Evolutionary conservation across 2,329 filamentous ascomycete species (phyloP), one percentile per base, ranked within the genome.

Genomic region (Paecilomyces dactylethromorphus): DNA sequence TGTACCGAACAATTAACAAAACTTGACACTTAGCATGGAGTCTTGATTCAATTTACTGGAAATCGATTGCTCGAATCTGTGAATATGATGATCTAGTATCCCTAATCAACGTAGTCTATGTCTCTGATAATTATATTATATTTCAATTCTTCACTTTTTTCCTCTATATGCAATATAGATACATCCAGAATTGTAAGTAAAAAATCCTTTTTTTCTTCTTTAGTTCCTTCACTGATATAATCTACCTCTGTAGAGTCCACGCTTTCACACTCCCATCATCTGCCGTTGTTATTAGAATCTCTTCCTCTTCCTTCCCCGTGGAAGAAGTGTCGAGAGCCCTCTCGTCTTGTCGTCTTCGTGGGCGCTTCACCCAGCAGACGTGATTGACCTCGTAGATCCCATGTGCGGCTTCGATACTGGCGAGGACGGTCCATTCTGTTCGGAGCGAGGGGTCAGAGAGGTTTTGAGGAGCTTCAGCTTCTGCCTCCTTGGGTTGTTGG

Each of bases 371-470:
- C 94, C 94, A 99, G 1, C 85, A 86, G 54, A 94, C 83, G 74
- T 97, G 92, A 69, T 99, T 99, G 63, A 97, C 83, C 76, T 99
- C 94, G 69, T 93, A 97, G 2, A 95, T 90, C 0, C 91, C 92
- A 72, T 99, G 94, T 1, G 88, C 90, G 33, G 87, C 87, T 54
- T 87, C 81, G 1, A 89, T 70, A n/a, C 84, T 83, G 0, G 86
- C 84, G 15, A 96, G 69, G 3, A 93, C 75, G 6, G 81, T 79
- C 94, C 94, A 97, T 60, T 84, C 81, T 1, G 82, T 84, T 55
- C 58, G 68, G 55, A 64, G 59, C 21, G 12, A 56, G 57, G 21
- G 57, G 21, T 32, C 63, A 55, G 45, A 18, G 15, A 18, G 58
- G 60, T 56, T 69, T 62, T 39, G 61, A 60, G 72, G 71, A 73